Evolutionary conservation across 2,329 filamentous ascomycete genomes (phyloP), one percentile per base, ranked within the genome.

Genomic region (Talaromyces sp.): DNA sequence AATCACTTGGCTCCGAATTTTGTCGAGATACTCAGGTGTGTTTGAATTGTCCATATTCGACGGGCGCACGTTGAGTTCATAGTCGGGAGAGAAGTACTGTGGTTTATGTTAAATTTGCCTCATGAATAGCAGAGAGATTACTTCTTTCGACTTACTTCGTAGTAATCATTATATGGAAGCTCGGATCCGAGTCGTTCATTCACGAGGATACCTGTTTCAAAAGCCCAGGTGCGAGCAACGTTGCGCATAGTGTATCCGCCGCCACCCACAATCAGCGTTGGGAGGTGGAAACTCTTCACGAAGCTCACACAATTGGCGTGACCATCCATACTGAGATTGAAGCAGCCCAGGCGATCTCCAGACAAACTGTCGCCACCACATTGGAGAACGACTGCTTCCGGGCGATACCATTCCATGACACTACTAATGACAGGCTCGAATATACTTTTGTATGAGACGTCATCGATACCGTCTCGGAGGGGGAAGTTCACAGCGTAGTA

Each of bases 91-190:
- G 69, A 88, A 89, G 69, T 89, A 89, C 80, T 85, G 63, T 27
- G 43, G 24, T n/a, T 7, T 46, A 35, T n/a, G 17, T 57, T n/a
- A n/a, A 9, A 35, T 55, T 27, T 38, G 12, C 14, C 55, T 31
- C n/a, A 8, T 29, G 12, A n/a, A 11, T n/a, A 41, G n/a, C 53
- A 10, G 21, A 56, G 51, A 21, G 51, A n/a, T n/a, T 43, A n/a
- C 9, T 24, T 31, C 9, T 29, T 11, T 50, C 12, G 26, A 64
- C 75, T 68, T 71, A 83, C 82, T 72, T 88, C 86, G 70, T 97
- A 97, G 75, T 97, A 97, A 79, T 97, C 93, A 65, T 96, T 97
- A 75, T 92, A 97, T 0, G 93, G 93, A 46, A 97, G 81, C n/a
- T 90, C 87, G 5, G 88, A 83, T 11, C 86, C 83, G 83, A 97